Evolutionary conservation across 1,284 basidiomycete genomes (phyloP).

Genomic region (Trametes hirsuta): DNA sequence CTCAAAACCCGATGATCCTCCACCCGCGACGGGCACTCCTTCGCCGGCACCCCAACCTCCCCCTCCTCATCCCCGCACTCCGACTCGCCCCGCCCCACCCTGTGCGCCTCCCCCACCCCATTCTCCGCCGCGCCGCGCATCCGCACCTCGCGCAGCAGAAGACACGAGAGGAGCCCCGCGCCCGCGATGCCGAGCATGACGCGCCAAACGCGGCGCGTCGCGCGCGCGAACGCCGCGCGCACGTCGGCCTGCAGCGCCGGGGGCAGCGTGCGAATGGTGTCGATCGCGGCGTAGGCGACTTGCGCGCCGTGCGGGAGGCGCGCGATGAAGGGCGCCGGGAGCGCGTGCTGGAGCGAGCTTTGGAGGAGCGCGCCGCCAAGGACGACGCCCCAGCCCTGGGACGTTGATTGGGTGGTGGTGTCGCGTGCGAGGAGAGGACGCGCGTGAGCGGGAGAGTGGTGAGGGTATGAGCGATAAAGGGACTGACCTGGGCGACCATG

Average conservation of each 20-base stretch:
- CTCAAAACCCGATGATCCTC: too few species aligned
- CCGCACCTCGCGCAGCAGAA: constrained; percentile 18
- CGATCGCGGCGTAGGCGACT: constrained; percentile 25
- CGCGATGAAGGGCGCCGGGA: constrained; percentile 17
- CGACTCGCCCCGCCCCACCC: neutral
- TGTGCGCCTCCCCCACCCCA: constrained; percentile 16
- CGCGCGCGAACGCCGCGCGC: constrained; percentile 20
- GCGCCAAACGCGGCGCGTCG: constrained; percentile 18
- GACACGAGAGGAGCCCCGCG: constrained; percentile 14
- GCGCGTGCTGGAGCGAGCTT: constrained; percentile 11
- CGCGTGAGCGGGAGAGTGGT: neutral
- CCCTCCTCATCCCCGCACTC: too few species aligned
- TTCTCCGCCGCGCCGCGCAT: constrained; percentile 15
- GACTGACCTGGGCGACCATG: constrained; percentile 28
- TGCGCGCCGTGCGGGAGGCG: constrained; percentile 16
- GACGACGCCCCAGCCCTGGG: constrained; percentile 25
- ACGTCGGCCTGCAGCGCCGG: constrained; percentile 17
- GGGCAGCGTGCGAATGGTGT: constrained; percentile 5
- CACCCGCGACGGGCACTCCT: neutral
- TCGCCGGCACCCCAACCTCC: neutral
- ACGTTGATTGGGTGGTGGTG: too few species aligned
- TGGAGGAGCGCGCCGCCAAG: constrained; percentile 23
- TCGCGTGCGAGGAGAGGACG: neutral
- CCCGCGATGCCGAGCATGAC: constrained; percentile 18
- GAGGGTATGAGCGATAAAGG: neutral